These are phyloP conservation scores for Austropuccinia psidii DNA, from an alignment of 1,284 basidiomycete species.

Conservation along the genomic window DNA sequence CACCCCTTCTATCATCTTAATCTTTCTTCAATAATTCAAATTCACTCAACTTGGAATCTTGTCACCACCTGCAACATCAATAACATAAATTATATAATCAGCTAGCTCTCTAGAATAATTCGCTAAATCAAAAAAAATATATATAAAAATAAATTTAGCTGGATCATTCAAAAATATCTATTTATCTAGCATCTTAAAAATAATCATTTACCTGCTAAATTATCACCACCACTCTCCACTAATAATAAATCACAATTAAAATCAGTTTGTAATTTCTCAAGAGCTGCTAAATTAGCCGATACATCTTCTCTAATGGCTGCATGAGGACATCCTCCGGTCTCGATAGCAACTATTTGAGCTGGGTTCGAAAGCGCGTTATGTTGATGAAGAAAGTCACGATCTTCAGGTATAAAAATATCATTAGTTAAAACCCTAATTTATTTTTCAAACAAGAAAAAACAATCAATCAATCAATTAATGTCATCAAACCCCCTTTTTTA, in stretches of 20 bases:
- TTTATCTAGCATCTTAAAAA: too few relatives aligned
- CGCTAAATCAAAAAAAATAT: conserved; percentile 45
- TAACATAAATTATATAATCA: conserved; percentile 94
- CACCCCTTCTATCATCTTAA: neutral
- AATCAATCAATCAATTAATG: neutral
- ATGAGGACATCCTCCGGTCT: conserved; percentile 58
- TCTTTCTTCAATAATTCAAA: neutral
- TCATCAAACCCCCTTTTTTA: too few relatives aligned
- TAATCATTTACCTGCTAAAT: conserved; percentile 58
- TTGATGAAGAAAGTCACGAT: conserved; percentile 92
- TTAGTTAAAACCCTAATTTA: conserved; percentile 66
- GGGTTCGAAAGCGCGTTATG: conserved; percentile 72
- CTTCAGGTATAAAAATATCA: conserved; percentile 94
- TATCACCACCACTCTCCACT: conserved; percentile 93
- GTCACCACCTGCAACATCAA: conserved; percentile 63
- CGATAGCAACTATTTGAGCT: conserved; percentile 85
- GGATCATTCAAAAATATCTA: too few relatives aligned
- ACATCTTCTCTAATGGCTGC: conserved; percentile 70
- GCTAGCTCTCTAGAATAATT: conserved; percentile 94
- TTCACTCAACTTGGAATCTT: conserved; percentile 69
- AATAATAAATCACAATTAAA: conserved; percentile 48
- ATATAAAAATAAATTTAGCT: too few relatives aligned
- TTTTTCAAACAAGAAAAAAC: neutral
- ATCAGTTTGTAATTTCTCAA: conserved; percentile 91
- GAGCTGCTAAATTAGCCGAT: conserved; percentile 86